These are phyloP conservation scores for Akanthomyces lecanii DNA, from an alignment of 2,329 filamentous ascomycete species.

Conservation along the genomic window DNA sequence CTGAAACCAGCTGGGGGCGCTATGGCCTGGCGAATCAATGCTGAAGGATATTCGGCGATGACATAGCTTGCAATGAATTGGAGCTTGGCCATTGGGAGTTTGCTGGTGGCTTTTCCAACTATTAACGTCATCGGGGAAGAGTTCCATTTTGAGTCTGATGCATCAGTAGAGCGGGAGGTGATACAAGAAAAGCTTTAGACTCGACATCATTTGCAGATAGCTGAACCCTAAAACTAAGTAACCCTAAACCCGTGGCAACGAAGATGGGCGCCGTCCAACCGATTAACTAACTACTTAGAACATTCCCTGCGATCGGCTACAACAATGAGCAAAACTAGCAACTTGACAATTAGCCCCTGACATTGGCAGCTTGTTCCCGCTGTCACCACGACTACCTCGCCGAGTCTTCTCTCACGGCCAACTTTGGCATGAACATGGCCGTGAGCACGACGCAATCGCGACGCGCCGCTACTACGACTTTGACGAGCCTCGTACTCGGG, in stretches of 20 bases:
- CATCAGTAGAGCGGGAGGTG: background rate
- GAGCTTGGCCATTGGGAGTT: background rate
- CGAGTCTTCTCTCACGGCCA: background rate
- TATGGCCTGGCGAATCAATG: constrained; percentile 57
- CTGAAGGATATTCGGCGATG: background rate
- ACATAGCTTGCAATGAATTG: background rate
- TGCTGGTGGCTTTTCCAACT: background rate
- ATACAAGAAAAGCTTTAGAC: background rate
- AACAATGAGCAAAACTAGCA: constrained; percentile 5
- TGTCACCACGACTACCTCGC: background rate
- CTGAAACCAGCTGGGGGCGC: constrained; percentile 82
- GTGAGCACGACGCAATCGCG: background rate
- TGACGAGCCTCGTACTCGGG: background rate
- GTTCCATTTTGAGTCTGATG: background rate
- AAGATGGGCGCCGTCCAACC: too few species aligned
- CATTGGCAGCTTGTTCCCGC: constrained; percentile 4
- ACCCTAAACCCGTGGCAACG: too few species aligned
- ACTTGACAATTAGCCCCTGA: background rate
- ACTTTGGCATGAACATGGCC: background rate
- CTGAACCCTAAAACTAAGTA: too few species aligned
- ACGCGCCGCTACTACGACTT: constrained; percentile 7
- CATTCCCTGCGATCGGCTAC: constrained; percentile 4
- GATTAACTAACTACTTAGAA: background rate
- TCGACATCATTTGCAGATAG: too few species aligned
- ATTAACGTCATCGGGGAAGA: background rate